Evolutionary conservation across 306 rosid species (phyloP), one percentile per base, ranked within the genome.

Genomic region (Glycine latifolia): DNA sequence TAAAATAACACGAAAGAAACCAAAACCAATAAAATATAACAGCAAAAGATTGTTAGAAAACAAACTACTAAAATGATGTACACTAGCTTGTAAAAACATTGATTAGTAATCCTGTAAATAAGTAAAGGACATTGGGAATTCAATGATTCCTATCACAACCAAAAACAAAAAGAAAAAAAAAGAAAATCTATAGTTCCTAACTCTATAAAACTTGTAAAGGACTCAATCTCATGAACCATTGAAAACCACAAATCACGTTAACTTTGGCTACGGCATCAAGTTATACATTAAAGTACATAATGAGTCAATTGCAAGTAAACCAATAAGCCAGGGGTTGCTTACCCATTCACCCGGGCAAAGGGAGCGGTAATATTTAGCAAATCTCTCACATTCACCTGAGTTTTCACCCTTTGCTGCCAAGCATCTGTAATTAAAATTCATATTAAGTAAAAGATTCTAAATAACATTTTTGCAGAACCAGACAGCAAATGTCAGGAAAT

Each of bases 261-360:
- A n/a, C n/a, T n/a, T n/a, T n/a, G n/a, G n/a, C n/a, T n/a, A n/a
- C n/a, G n/a, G n/a, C n/a, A n/a, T n/a, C n/a, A n/a, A n/a, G n/a
- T n/a, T n/a, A n/a, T n/a, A n/a, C n/a, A n/a, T n/a, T n/a, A n/a
- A n/a, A n/a, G n/a, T n/a, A n/a, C n/a, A n/a, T n/a, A n/a, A n/a
- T n/a, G n/a, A n/a, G n/a, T n/a, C n/a, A n/a, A n/a, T n/a, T n/a
- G n/a, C n/a, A n/a, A n/a, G n/a, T n/a, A n/a, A n/a, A n/a, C n/a
- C n/a, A n/a, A n/a, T n/a, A n/a, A 71, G 81, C 60, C 59, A 80
- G 60, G 47, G 75, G 17, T 33, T 69, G 80, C 97, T 90, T 82
- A 95, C 99, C 99, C 97, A 95, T 90, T 95, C 99, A 78, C 92
- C 90, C 0, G 97, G 99, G 92, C 97, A 95, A 59, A 95, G 94